These are phyloP conservation scores for Cokeromyces recurvatus DNA, from an alignment of 371 early-diverging fungal genomes.

Conservation along the genomic window DNA sequence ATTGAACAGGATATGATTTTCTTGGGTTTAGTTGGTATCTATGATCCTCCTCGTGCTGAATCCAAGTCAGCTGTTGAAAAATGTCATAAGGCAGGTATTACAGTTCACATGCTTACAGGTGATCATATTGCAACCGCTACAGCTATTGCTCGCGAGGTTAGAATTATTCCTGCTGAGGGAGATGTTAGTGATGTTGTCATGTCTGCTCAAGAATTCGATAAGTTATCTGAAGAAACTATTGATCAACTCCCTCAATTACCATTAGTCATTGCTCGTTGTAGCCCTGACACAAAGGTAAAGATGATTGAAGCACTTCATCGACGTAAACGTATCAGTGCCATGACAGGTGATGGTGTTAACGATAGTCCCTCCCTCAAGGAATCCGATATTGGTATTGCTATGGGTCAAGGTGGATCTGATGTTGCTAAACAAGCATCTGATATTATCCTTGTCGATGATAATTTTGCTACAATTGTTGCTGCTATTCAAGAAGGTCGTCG, in stretches of 20 bases:
- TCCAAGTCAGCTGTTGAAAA: constrained; percentile 56
- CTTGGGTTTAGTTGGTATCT: constrained; percentile 83
- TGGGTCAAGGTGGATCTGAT: constrained; percentile 70
- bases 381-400: constrained; percentile 73
- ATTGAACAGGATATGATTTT: constrained; percentile 76
- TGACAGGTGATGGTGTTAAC: constrained; percentile 90
- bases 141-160: constrained; percentile 68
- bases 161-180: constrained; percentile 43
- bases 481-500: constrained; percentile 82
- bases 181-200: constrained; percentile 23
- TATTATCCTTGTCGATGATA: constrained; percentile 56
- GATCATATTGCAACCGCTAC: constrained; percentile 73
- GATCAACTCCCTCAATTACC: constrained; percentile 30
- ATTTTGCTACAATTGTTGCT: constrained; percentile 68
- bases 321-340: constrained; percentile 55
- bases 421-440: constrained; percentile 72
- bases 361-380: constrained; percentile 77
- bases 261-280: constrained; percentile 76
- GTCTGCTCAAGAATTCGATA: constrained; percentile 31
- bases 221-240: constrained; percentile 52
- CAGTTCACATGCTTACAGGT: constrained; percentile 79
- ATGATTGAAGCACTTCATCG: constrained; percentile 63
- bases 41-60: constrained; percentile 70
- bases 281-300: constrained; percentile 73
- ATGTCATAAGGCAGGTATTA: constrained; percentile 70